Evolutionary conservation across 2,329 filamentous ascomycete species (phyloP), one percentile per base, ranked within the genome.

Genomic region (Amphichorda felina): DNA sequence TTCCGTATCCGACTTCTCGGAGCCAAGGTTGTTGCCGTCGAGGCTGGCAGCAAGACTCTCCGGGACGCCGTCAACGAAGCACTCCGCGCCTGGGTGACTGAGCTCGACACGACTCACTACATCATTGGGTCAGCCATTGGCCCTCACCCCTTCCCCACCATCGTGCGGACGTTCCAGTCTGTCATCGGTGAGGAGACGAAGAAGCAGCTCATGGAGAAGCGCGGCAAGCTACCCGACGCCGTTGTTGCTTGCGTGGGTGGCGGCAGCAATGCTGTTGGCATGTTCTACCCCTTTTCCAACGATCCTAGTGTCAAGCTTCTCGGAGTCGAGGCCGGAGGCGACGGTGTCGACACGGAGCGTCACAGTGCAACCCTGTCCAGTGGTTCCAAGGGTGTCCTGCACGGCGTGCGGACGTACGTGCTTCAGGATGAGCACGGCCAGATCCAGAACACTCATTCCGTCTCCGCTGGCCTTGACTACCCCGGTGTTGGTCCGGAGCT

Each of bases 1-100:
- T 98, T 98, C 75, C 82, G 91, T 30, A 98, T 98, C 75, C 91
- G 93, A 59, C 73, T 98, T 9, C 79, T 98, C 5, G 91, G 91
- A 40, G 91, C 91, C 34, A 82, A 82, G 47, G 91, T 98, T 29
- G 74, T 98, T 28, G 82, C 91, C 4, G 91, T 98, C 31, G 87
- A 95, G 55, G 84, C 88, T 32, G 91, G 91, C 37, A 86, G 82
- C 48, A 76, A 78, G 49, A 89, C 83, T 4, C 75, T 88, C 21
- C 79, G 83, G 40, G 83, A 89, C 50, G 83, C 89, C 3, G 89
- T 96, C 61, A 96, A 96, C 63, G 89, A 98, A 62, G 88, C 91
- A 15, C 66, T 98, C 51, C 82, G 91, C 31, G 79, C 84, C 42
- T 98, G 91, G 91, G 88, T 98, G 14, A 82, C 88, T 38, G 74